These are phyloP conservation scores for Fraxinus albicans DNA, from an alignment of 305 asterid species.

Conservation along the genomic window DNA sequence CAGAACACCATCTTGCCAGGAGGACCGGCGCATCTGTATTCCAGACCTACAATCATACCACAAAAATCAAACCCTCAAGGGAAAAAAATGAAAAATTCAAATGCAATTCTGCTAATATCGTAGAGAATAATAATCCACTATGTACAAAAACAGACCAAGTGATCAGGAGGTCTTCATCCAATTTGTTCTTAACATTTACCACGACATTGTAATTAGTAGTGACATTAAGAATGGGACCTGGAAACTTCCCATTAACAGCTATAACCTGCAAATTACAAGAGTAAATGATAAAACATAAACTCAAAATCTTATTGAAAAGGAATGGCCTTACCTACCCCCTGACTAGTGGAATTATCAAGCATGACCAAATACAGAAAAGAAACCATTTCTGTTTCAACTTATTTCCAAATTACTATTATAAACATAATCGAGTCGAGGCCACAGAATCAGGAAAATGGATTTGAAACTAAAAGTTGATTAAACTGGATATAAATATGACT, in stretches of 20 bases:
- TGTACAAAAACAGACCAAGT: slow-evolving; percentile 55
- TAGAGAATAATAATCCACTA: neutral
- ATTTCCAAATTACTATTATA: neutral
- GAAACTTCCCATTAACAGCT: slow-evolving; percentile 81
- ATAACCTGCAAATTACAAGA: slow-evolving; percentile 59
- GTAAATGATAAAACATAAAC: neutral
- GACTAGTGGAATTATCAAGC: neutral
- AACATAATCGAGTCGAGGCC: neutral
- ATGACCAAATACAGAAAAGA: neutral
- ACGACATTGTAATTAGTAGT: slow-evolving; percentile 87
- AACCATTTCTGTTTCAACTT: neutral
- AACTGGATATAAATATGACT: neutral
- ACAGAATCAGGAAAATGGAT: neutral
- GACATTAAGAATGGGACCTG: slow-evolving; percentile 80
- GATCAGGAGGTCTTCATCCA: slow-evolving; percentile 76
- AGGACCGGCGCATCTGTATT: slow-evolving; percentile 84
- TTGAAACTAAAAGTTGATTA: neutral
- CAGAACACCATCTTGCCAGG: slow-evolving; percentile 93
- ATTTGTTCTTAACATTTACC: slow-evolving; percentile 75
- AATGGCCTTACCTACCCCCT: neutral
- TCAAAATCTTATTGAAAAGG: slow-evolving; percentile 2
- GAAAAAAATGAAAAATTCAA: neutral
- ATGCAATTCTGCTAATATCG: neutral
- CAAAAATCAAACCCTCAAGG: neutral
- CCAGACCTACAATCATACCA: slow-evolving; percentile 58